A percentile compares a stretch with the other conserved stretches of the same genome.
Evolutionary conservation across 148 eudicot genomes (phyloP).

Genomic region (Chenopodium quinoa): DNA sequence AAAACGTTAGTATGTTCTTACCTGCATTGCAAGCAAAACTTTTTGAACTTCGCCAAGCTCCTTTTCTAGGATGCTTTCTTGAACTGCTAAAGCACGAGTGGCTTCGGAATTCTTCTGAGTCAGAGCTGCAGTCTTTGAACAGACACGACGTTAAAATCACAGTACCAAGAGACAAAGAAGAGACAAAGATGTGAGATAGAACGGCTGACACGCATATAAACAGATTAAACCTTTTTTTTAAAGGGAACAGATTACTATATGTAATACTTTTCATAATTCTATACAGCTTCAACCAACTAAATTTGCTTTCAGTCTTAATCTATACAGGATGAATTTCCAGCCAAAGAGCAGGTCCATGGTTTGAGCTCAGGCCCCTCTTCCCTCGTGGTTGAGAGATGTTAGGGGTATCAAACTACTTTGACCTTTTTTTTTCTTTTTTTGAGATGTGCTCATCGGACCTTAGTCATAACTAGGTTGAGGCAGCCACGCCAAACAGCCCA

Average conservation of each 20-base stretch:
- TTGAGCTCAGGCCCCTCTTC: neutral
- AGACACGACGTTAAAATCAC: slow-evolving; percentile 15
- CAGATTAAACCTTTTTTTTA: neutral
- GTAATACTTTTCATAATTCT: neutral
- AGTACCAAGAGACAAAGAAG: neutral
- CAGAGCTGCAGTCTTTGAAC: slow-evolving; percentile 78
- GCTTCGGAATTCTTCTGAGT: slow-evolving; percentile 94
- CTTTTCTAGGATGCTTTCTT: slow-evolving; percentile 73
- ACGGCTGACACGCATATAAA: neutral
- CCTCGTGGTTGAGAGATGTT: neutral
- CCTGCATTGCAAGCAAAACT: slow-evolving; percentile 98
- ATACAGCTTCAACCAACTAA: neutral
- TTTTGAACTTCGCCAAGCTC: slow-evolving; percentile 93
- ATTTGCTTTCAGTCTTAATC: neutral
- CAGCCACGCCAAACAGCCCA: neutral
- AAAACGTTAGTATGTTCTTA: slow-evolving; percentile 21
- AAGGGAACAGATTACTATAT: too few relatives aligned
- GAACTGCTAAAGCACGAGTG: slow-evolving; percentile 74
- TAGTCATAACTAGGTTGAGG: neutral
- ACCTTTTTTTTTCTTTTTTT: neutral
- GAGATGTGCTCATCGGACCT: neutral
- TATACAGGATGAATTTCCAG: neutral
- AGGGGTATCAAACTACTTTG: neutral
- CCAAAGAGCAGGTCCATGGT: neutral
- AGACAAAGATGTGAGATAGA: neutral